Evolutionary conservation across 768 basidiomycete species (phyloP), one percentile per base, ranked within the genome.

Genomic region (Rhizopogon vesiculosus): DNA sequence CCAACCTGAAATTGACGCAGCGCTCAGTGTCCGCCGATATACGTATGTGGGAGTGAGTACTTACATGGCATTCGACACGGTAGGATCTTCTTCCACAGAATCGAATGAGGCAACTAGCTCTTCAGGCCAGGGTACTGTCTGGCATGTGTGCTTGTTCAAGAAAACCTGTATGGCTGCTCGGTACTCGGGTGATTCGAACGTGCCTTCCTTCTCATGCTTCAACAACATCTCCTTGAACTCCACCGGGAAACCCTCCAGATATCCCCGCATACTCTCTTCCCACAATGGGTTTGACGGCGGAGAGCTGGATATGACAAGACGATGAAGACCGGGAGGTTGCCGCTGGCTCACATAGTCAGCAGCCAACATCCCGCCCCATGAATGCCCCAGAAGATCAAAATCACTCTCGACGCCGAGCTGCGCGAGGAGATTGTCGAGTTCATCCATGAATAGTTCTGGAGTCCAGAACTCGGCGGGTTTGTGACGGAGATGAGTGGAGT

Each of bases 281-380:
- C 62, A 67, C n/a, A 74, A 52, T 2, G 62, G 48, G 53, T 69
- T 62, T 8, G 72, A 72, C 8, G 71, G 68, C 0, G 70, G 67
- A 0, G 69, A 63, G 31, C 70, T 74, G 6, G 67, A 63, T 16
- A 76, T 59, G 28, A 75, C 65, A 1, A 76, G 58, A 8, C 64
- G 72, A 44, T 65, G 70, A 10, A 81, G 56, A 0, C 77, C 77
- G 0, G 51, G 22, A 2, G 78, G 78, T n/a, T 74, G 68, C 12
- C 69, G 66, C 15, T 67, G 60, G 39, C 72, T 65, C 7, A 61
- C 77, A 48, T 75, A 78, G 40, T 77, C 72, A 5, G 68, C 58
- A 0, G 69, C 80, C 8, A 84, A 69, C 68, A 81, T 81, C 1
- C 77, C 81, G 12, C 83, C 84, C 82, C 82, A 83, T 5, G 79